These are phyloP conservation scores for Andrographis paniculata DNA, from an alignment of 305 asterid species.

Conservation along the genomic window DNA sequence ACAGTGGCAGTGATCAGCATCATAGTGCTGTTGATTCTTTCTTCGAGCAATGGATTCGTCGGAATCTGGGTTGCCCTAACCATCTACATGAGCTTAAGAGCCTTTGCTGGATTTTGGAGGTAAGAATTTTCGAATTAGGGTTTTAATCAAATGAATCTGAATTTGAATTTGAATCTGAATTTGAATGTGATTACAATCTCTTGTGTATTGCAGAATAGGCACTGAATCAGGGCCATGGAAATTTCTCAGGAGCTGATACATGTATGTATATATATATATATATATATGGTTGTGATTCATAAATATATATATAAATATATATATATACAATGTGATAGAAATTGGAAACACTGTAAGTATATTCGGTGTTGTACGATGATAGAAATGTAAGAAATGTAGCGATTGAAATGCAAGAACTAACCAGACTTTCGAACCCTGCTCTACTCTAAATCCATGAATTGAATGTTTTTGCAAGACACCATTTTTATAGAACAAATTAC, in stretches of 20 bases:
- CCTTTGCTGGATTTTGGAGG: slow-evolving; percentile 38
- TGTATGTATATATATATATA: too few relatives aligned
- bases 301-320: too few relatives aligned
- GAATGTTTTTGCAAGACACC: neutral
- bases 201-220: slow-evolving; percentile 47
- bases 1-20: slow-evolving; percentile 26
- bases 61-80: slow-evolving; percentile 43
- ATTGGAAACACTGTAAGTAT: too few relatives aligned
- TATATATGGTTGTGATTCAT: neutral
- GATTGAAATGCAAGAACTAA: neutral
- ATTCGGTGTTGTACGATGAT: too few relatives aligned
- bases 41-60: slow-evolving; percentile 31
- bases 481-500: neutral
- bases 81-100: slow-evolving; percentile 40
- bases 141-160: too few relatives aligned
- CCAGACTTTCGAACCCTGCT: neutral
- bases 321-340: too few relatives aligned
- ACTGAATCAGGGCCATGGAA: slow-evolving; percentile 74
- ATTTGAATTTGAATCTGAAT: too few relatives aligned
- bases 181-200: too few relatives aligned
- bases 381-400: too few relatives aligned
- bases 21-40: slow-evolving; percentile 23
- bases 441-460: neutral
- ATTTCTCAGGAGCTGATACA: slow-evolving; percentile 36
- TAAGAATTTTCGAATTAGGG: too few relatives aligned